Evolutionary conservation across 352 stramenopile genomes (phyloP), one percentile per base, ranked within the genome.

Genomic region (Thalassiosira gravida): DNA sequence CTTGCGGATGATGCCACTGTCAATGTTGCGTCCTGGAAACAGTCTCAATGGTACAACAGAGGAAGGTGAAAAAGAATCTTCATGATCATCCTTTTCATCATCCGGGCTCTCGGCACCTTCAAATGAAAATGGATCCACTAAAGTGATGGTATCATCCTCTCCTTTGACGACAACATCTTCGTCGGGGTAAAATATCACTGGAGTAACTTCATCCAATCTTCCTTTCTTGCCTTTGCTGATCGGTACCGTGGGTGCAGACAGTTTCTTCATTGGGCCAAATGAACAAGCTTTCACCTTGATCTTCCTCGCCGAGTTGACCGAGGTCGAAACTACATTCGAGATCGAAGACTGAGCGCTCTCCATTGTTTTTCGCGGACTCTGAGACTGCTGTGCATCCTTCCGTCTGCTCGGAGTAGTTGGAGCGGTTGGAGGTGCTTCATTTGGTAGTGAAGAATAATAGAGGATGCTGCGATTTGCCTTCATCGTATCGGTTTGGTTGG

Each of bases 71-170:
- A 46, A 46, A n/a, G 18, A 24, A 62, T n/a, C n/a, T n/a, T 52
- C 32, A 53, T 56, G 52, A 56, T 3, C 25, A 55, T 47, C 32
- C 64, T 59, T 16, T 44, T 47, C 18, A 14, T 9, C 25, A 56
- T 1, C n/a, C 42, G 53, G 39, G 42, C 52, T 46, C 27, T 49
- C 53, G 27, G 16, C 6, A 47, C n/a, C 53, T 44, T 47, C 53
- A 44, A 49, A 63, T 29, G 53, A 63, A 47, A 63, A 63, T 63
- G 53, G 53, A 63, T 47, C 53, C 0, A 63, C 53, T n/a, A n/a
- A 42, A 47, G 35, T 20, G 53, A 49, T 14, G 30, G 1, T n/a
- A 49, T 35, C 24, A 52, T 3, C 7, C 6, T 22, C 47, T 44
- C 13, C 13, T 25, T 47, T 29, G 11, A 46, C 25, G 53, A 63